Evolutionary conservation across 106 monocot genomes (phyloP).

Genomic region (Acanthochlamys bracteata): DNA sequence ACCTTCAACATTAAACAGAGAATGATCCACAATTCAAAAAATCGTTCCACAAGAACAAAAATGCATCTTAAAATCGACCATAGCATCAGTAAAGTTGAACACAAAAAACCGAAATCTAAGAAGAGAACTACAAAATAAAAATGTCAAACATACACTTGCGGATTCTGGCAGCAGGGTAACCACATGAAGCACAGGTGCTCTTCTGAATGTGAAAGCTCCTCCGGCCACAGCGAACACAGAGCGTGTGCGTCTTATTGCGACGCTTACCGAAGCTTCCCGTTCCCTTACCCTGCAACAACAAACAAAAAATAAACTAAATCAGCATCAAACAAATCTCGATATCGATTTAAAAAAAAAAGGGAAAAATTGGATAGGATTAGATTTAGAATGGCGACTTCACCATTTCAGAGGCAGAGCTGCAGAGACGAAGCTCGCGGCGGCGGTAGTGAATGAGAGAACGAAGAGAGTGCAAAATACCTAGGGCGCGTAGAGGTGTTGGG

Average conservation of each 20-base stretch:
- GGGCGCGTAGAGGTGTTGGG: no score
- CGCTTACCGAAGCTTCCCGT: conserved; percentile 40
- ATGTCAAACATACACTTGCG: conserved; percentile 11
- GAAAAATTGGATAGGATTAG: not conserved
- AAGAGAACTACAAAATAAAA: not conserved
- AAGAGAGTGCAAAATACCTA: no score
- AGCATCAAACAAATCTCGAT: not conserved
- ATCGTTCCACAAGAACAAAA: not conserved
- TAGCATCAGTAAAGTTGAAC: not conserved
- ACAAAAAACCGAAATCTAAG: not conserved
- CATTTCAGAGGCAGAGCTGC: not conserved
- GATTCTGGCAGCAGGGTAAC: conserved; percentile 32
- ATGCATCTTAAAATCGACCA: not conserved
- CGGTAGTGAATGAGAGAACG: not conserved
- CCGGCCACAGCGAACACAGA: conserved; percentile 33
- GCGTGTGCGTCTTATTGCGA: conserved; percentile 33
- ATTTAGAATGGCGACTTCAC: not conserved
- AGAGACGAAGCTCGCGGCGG: not conserved
- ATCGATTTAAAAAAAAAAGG: no score
- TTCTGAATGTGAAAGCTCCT: conserved; percentile 46
- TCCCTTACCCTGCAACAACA: conserved; percentile 28
- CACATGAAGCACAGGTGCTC: conserved; percentile 37
- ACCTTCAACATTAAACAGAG: no score
- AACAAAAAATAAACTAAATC: not conserved
- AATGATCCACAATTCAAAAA: no score